Evolutionary conservation across 768 basidiomycete species (phyloP).

Genomic region (Arthromyces matolae): DNA sequence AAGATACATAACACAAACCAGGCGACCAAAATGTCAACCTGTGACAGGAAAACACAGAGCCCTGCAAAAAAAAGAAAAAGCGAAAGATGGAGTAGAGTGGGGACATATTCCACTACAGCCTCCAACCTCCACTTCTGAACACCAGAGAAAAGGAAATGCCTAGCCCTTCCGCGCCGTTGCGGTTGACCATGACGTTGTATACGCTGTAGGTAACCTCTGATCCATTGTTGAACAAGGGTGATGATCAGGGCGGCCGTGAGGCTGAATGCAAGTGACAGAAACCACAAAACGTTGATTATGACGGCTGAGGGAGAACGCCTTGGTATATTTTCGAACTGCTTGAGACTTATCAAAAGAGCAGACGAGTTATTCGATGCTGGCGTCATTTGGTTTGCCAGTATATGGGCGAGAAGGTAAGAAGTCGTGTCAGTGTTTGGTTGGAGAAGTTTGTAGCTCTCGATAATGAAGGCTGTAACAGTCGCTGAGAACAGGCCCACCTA

Average conservation of each 20-base stretch:
- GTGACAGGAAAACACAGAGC: slow-evolving; percentile 3
- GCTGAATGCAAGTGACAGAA: slow-evolving; percentile 25
- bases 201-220: slow-evolving; percentile 3
- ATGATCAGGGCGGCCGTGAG: slow-evolving; percentile 24
- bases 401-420: slow-evolving; percentile 22
- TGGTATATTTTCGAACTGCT: slow-evolving; percentile 3
- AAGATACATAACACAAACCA: neutral
- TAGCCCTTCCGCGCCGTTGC: neutral
- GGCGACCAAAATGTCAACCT: neutral
- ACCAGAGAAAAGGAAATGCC: slow-evolving; percentile 3
- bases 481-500: slow-evolving; percentile 42
- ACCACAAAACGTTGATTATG: slow-evolving; percentile 28
- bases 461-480: slow-evolving; percentile 34
- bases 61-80: slow-evolving; percentile 10
- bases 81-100: slow-evolving; percentile 4
- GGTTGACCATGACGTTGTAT: slow-evolving; percentile 3
- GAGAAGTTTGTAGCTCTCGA: slow-evolving; percentile 32
- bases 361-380: neutral
- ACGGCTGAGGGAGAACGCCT: slow-evolving; percentile 15
- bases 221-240: slow-evolving; percentile 18
- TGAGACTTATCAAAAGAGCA: neutral
- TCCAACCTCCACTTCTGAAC: slow-evolving; percentile 4
- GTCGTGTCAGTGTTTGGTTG: slow-evolving; percentile 27
- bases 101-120: slow-evolving; percentile 1
- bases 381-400: slow-evolving; percentile 8